A percentile compares a stretch with the other conserved stretches of the same genome.
Conservation (phyloP, 148 eudicot species). For the Spergularia bocconei region DNA sequence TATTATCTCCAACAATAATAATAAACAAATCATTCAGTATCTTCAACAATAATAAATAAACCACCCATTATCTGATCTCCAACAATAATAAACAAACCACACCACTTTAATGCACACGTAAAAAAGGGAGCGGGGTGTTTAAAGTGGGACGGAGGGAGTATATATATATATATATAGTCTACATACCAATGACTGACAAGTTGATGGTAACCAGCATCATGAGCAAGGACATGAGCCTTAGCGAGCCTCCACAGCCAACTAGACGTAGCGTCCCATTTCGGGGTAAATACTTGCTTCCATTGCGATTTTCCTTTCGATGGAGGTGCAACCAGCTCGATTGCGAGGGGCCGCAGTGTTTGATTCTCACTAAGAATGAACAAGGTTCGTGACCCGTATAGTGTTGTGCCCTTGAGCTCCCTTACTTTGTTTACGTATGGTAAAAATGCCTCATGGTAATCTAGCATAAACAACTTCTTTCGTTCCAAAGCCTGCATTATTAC, state of each 20-base stretch:
- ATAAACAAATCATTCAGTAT: too few species aligned
- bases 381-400: constrained; percentile 73
- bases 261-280: constrained; percentile 23
- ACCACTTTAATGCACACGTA: too few species aligned
- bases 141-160: too few species aligned
- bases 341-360: constrained; percentile 53
- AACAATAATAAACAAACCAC: too few species aligned
- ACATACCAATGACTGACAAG: constrained; percentile 43
- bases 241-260: constrained; percentile 39
- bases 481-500: constrained; percentile 48
- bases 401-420: constrained; percentile 52
- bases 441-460: constrained; percentile 73
- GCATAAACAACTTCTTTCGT: constrained; percentile 53
- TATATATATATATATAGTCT: background rate
- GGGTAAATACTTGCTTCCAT: constrained; percentile 32
- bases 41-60: too few species aligned
- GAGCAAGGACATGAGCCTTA: constrained; percentile 35
- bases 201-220: constrained; percentile 40
- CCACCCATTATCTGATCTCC: too few species aligned
- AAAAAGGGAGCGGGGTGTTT: too few species aligned
- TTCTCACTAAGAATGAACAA: constrained; percentile 44
- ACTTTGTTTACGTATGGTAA: constrained; percentile 66
- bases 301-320: constrained; percentile 32
- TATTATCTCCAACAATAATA: too few species aligned
- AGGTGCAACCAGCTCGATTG: constrained; percentile 70